Conservation (phyloP, 495 filamentous ascomycete species). For the Daldinia caldariorum region DNA sequence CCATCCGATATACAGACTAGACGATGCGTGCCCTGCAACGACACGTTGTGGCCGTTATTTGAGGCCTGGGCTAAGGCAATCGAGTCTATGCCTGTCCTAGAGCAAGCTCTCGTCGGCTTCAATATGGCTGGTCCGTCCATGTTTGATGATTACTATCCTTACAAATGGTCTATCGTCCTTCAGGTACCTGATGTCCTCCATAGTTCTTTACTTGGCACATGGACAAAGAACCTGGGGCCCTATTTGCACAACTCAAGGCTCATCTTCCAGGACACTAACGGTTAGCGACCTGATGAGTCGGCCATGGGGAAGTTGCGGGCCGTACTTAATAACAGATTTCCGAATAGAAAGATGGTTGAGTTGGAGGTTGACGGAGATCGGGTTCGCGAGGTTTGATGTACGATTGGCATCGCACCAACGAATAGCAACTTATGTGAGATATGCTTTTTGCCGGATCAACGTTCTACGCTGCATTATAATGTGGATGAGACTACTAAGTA, state of each 20-base stretch:
- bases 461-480: background rate
- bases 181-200: background rate
- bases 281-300: slow-evolving; percentile 4
- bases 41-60: slow-evolving; percentile 18
- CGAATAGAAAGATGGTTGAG: background rate
- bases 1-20: background rate
- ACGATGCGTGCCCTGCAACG: background rate
- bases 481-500: background rate
- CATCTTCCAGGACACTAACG: background rate
- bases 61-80: slow-evolving; percentile 11
- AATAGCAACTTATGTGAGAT: too few relatives aligned
- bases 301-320: background rate
- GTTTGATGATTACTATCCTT: background rate
- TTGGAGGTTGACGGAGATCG: background rate
- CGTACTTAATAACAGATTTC: background rate
- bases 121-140: background rate
- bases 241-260: background rate
- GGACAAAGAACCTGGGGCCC: background rate
- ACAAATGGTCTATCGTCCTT: slow-evolving; percentile 2
- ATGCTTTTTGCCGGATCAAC: too few relatives aligned
- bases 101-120: background rate
- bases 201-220: background rate
- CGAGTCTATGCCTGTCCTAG: slow-evolving; percentile 4
- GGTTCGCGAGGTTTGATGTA: too few relatives aligned
- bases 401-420: too few relatives aligned